Evolutionary conservation across 352 stramenopile genomes (phyloP).

Genomic region (Phytophthora sp.): DNA sequence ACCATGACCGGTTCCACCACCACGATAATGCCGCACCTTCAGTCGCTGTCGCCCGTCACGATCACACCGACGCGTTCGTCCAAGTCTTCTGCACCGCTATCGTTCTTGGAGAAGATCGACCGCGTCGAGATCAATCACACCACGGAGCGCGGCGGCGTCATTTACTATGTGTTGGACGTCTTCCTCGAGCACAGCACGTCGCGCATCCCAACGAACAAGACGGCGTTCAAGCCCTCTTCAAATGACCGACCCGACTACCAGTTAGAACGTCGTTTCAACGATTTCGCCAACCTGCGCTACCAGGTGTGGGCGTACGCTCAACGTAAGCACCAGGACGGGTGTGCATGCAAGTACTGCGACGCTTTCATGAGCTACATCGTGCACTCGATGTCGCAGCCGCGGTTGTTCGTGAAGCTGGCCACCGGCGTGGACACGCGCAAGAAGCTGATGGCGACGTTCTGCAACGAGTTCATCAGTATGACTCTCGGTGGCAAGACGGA

Average conservation of each 20-base stretch:
- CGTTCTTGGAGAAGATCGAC: constrained; percentile 45
- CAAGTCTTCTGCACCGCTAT: constrained; percentile 34
- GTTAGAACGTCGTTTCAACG: constrained; percentile 55
- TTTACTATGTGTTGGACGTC: constrained; percentile 61
- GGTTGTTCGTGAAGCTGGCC: constrained; percentile 49
- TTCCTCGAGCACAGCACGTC: constrained; percentile 61
- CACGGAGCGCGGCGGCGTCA: constrained; percentile 44
- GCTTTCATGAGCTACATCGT: constrained; percentile 61
- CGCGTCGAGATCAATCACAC: constrained; percentile 51
- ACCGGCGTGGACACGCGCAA: constrained; percentile 45
- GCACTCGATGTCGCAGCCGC: constrained; percentile 56
- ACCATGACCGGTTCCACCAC: constrained; percentile 28
- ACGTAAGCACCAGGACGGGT: constrained; percentile 36
- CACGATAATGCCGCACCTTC: constrained; percentile 28
- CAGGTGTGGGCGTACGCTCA: constrained; percentile 56
- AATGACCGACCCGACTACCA: constrained; percentile 48
- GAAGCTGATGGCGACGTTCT: constrained; percentile 52
- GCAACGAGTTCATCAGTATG: constrained; percentile 55
- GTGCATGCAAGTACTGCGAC: constrained; percentile 52
- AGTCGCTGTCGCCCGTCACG: constrained; percentile 28
- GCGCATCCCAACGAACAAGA: constrained; percentile 68
- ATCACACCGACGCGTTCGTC: constrained; percentile 31
- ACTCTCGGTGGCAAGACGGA: constrained; percentile 41
- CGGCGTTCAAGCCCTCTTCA: constrained; percentile 15
- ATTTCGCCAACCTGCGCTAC: constrained; percentile 60